Conservation (phyloP, 116 monocot genomes). For the Posidonia oceanica region DNA sequence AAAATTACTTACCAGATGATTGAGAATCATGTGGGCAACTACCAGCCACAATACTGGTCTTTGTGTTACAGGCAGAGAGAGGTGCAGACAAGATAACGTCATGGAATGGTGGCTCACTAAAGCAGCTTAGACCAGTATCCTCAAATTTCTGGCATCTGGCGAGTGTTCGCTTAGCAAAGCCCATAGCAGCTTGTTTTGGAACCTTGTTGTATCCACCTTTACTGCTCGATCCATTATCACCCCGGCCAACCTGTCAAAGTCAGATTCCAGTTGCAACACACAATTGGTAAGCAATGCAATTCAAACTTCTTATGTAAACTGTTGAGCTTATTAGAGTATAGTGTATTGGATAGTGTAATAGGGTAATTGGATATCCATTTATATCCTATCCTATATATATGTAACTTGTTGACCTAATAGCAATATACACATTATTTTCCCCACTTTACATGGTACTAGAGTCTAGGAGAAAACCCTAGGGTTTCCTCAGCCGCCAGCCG, state of each 20-base stretch:
- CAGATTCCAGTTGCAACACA: neutral
- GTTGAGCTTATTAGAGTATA: too few relatives aligned
- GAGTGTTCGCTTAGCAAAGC: constrained; percentile 69
- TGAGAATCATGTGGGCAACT: too few relatives aligned
- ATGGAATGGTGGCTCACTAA: constrained; percentile 45
- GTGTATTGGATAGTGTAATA: too few relatives aligned
- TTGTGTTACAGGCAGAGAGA: constrained; percentile 8
- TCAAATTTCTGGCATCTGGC: constrained; percentile 56
- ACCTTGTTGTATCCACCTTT: constrained; percentile 50
- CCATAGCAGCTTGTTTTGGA: constrained; percentile 51
- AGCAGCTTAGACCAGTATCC: constrained; percentile 68
- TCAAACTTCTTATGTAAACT: too few relatives aligned
- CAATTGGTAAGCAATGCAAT: neutral
- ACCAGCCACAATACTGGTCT: neutral
- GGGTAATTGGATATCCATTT: too few relatives aligned
- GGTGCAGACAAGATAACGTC: constrained; percentile 32
- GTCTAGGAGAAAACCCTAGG: too few relatives aligned
- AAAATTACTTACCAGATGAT: too few relatives aligned
- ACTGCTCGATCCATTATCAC: constrained; percentile 36
- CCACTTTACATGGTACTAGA: too few relatives aligned
- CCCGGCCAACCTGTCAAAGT: constrained; percentile 46
- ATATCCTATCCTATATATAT: too few relatives aligned
- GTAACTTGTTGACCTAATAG: too few relatives aligned
- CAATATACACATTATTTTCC: too few relatives aligned
- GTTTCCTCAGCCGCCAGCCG: too few relatives aligned